Base-by-base conservation (phyloP, 2,329 filamentous ascomycete genomes). In the Chaetomiaceae sp. region DNA sequence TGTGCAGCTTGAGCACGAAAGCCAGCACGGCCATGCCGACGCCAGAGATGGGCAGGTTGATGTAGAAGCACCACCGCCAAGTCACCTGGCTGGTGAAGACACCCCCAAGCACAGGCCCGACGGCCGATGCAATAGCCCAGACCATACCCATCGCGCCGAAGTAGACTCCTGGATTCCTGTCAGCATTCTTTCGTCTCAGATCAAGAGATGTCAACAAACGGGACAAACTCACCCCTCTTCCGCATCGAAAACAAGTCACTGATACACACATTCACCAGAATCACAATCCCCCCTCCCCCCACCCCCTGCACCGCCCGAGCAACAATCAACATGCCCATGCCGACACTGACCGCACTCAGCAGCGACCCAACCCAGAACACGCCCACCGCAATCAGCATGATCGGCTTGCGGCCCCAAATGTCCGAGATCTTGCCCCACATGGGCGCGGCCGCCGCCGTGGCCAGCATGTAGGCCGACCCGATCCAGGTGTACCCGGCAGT, bases 401-500 rank as follows among this genome's bases (percentile, higher is more conserved):
- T 67, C 0, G 71, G 71, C 55, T 78, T 78, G 6, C 76, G 69
- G 3, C 76, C 76, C 70, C 71, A 81, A 27, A 80, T 78, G 50
- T 81, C 76, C 1, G 70, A 72, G 29, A 79, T 61, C 50, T 76
- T 77, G 4, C 81, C 83, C 85, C 85, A 89, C n/a, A 84, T 75
- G 0, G 84, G 83, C 0, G 76, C 78, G 2, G 73, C 73, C 0
- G 84, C 81, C 0, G 84, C 81, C 57, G 79, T 80, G 14, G 81
- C 82, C 10, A 90, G 75, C 3, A 88, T 69, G 62, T 85, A 90
- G 0, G 85, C 79, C 22, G 76, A 81, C 1, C 85, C 86, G 50
- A 91, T 84, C 87, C 86, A 90, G 12, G 81, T 80, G 64, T 88
- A 90, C 6, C 83, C 83, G 1, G 78, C 69, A 14, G 75, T 78